Percentiles rank a stretch among this genome's conserved stretches.
These are phyloP conservation scores for Phytopythium oedochilum DNA, from an alignment of 352 stramenopile species.

Conservation along the genomic window DNA sequence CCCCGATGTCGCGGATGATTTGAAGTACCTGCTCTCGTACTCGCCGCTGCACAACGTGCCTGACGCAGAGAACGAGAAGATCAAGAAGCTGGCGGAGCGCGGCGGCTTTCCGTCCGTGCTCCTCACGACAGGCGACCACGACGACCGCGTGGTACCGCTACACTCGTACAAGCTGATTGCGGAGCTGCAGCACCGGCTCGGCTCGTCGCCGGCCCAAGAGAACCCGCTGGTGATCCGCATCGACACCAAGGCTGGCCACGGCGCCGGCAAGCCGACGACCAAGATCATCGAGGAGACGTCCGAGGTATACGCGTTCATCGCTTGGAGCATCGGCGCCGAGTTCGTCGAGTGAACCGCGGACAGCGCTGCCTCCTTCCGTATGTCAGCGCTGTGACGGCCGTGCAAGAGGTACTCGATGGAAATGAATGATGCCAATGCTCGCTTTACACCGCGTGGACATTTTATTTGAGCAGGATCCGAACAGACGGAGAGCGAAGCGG, in stretches of 20 bases:
- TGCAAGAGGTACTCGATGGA: background rate
- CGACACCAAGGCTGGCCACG: slow-evolving; percentile 87
- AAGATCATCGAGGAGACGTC: slow-evolving; percentile 87
- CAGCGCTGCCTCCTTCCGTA: background rate
- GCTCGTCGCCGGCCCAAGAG: slow-evolving; percentile 43
- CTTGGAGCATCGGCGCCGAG: slow-evolving; percentile 48
- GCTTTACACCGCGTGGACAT: too few species aligned
- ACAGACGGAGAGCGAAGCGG: too few species aligned
- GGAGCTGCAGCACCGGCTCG: slow-evolving; percentile 79
- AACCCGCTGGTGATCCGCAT: slow-evolving; percentile 89
- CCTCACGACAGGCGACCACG: slow-evolving; percentile 87
- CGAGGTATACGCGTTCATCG: slow-evolving; percentile 87
- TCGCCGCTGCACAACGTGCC: slow-evolving; percentile 90
- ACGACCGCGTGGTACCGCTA: slow-evolving; percentile 87
- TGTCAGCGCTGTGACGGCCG: background rate
- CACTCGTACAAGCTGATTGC: slow-evolving; percentile 91
- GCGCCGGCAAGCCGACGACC: slow-evolving; percentile 82
- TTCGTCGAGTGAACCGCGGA: slow-evolving; percentile 27
- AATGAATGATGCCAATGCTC: background rate
- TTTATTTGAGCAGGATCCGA: too few species aligned
- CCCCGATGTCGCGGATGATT: slow-evolving; percentile 71
- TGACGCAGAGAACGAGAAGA: slow-evolving; percentile 31
- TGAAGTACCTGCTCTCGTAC: slow-evolving; percentile 82
- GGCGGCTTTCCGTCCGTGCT: slow-evolving; percentile 79
- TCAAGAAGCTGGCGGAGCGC: slow-evolving; percentile 40